A percentile compares a stretch with the other conserved stretches of the same genome.
Evolutionary conservation across 345 rosid genomes (phyloP).

Genomic region (Diplotaxis tenuifolia): DNA sequence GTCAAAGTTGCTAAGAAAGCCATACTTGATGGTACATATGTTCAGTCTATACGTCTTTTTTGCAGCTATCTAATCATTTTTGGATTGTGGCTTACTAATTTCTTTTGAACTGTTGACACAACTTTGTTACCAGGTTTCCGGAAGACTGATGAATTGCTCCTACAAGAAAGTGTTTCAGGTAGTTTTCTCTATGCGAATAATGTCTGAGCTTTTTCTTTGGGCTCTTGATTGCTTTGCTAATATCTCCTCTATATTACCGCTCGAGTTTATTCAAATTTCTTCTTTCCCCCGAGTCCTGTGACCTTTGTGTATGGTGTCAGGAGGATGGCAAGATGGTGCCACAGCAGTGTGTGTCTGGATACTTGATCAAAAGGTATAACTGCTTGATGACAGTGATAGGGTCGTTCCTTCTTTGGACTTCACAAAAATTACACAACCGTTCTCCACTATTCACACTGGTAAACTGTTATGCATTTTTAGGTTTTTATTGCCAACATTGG

Average conservation of each 20-base stretch:
- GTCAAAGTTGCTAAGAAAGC: conserved; percentile 78
- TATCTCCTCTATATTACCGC: background rate
- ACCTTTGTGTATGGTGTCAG: conserved; percentile 34
- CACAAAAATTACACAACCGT: no score
- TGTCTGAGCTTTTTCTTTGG: background rate
- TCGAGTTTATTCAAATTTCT: background rate
- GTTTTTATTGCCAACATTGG: conserved; percentile 86
- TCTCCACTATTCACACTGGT: no score
- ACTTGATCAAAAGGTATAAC: conserved; percentile 62
- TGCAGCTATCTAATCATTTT: background rate
- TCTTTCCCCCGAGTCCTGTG: conserved; percentile 15
- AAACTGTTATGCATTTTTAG: conserved; percentile 33
- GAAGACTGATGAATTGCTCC: conserved; percentile 66
- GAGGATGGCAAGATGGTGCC: conserved; percentile 92
- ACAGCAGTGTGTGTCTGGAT: conserved; percentile 92
- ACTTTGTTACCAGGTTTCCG: conserved; percentile 51
- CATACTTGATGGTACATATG: conserved; percentile 67
- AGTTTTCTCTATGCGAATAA: background rate
- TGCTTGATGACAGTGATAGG: background rate
- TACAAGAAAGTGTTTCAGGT: conserved; percentile 77
- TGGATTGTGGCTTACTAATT: no score
- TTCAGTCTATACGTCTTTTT: conserved; percentile 1
- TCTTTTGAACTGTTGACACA: background rate
- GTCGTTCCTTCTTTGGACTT: no score
- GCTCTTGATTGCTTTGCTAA: conserved; percentile 2